These are phyloP conservation scores for Geotrichum macrosporum DNA, from an alignment of 1,139 yeast species.

Conservation along the genomic window DNA sequence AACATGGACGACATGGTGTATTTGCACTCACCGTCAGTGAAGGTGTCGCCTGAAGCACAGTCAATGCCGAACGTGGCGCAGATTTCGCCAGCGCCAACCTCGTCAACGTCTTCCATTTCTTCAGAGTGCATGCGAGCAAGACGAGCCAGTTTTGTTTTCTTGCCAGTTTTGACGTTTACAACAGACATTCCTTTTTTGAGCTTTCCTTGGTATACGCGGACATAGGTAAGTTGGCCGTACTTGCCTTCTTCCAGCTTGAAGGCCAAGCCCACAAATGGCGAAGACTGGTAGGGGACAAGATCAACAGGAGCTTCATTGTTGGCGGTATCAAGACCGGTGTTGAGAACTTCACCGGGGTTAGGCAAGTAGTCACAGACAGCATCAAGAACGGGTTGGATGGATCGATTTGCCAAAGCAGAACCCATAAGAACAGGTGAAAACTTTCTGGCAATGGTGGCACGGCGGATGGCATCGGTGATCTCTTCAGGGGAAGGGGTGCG, in stretches of 20 bases:
- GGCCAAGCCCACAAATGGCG: conserved; percentile 93
- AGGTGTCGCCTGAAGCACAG: conserved; percentile 99
- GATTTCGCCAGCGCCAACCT: conserved; percentile 96
- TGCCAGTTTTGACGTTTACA: conserved; percentile 86
- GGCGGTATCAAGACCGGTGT: conserved; percentile 78
- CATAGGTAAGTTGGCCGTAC: conserved; percentile 93
- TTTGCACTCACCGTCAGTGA: conserved; percentile 64
- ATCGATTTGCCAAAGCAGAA: conserved; percentile 92
- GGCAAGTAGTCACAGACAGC: conserved; percentile 96
- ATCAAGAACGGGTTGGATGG: conserved; percentile 91
- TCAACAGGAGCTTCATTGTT: conserved; percentile 68
- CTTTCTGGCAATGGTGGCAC: conserved; percentile 93
- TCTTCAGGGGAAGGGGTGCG: conserved; percentile 79
- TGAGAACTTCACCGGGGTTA: conserved; percentile 86
- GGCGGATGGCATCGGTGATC: conserved; percentile 81
- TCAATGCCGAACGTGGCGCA: conserved; percentile 99
- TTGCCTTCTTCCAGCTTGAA: conserved; percentile 98
- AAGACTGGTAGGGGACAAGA: conserved; percentile 64
- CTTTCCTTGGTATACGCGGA: conserved; percentile 95
- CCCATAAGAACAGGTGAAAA: conserved; percentile 99
- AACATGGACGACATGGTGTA: conserved; percentile 96
- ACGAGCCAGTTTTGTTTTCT: conserved; percentile 90
- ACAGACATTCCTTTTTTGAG: conserved; percentile 86
- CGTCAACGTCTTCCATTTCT: conserved; percentile 96
- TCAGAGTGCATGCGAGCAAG: conserved; percentile 98